Evolutionary conservation across 768 basidiomycete species (phyloP), one percentile per base, ranked within the genome.

Genomic region (Lactarius pseudohatsudake): DNA sequence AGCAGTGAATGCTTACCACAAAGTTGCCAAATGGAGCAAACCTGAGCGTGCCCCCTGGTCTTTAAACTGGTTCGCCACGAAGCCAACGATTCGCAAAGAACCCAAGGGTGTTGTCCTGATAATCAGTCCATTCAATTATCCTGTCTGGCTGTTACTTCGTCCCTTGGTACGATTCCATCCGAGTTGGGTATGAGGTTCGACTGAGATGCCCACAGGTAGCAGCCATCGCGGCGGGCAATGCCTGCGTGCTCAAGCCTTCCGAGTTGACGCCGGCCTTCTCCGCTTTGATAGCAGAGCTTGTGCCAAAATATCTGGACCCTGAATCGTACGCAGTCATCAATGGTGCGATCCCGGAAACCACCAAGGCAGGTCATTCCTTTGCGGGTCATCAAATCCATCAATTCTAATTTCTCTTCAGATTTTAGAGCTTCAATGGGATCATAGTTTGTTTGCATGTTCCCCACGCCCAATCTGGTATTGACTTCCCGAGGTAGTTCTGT

Each of bases 71-170:
- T 79, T 77, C 8, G 77, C 85, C 0, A 84, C 91, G 81, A 79
- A 81, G 10, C 91, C 91, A 1, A 79, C 81, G 18, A 80, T 91
- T 2, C 80, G 84, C 62, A 90, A 91, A 71, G 90, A 91, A 70
- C 81, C 93, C 53, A 94, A 94, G 74, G 91, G 91, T 5, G 82
- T 86, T 28, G 82, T 89, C 0, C 77, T 91, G 57, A 83, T 90
- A 71, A 87, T 92, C 62, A 79, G 79, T 41, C 88, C 90, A 0
- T 91, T 90, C 81, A 92, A 91, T 75, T 91, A 88, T 72, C 91
- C 90, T 0, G 65, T 91, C 15, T 87, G 81, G 80, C 75, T 89
- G 61, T 74, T 81, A 0, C 45, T 90, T 7, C 77, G 80, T 0
- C 88, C 89, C 15, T 66, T 93, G 69, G 88, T 89, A 65, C 30